Conservation (phyloP, 306 rosid genomes). For the Luffa acutangula region DNA sequence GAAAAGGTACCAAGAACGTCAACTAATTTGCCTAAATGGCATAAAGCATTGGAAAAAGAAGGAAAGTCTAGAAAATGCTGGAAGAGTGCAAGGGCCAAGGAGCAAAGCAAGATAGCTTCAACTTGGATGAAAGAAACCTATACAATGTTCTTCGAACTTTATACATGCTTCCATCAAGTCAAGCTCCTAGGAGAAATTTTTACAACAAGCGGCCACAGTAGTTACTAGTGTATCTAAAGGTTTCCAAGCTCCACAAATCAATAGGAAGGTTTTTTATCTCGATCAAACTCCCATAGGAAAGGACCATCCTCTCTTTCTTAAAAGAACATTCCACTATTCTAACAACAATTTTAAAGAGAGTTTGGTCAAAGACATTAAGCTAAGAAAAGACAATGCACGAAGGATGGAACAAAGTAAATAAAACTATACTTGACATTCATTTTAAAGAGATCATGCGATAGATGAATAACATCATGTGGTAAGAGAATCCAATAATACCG, state of each 20-base stretch:
- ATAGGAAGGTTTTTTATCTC: background rate
- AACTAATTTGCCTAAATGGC: background rate
- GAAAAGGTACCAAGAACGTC: background rate
- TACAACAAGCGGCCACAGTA: background rate
- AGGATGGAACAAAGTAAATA: background rate
- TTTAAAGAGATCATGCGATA: background rate
- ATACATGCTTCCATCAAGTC: background rate
- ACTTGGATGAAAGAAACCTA: background rate
- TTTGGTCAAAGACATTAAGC: background rate
- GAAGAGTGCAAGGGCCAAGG: background rate
- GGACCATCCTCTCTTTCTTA: background rate
- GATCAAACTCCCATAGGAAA: background rate
- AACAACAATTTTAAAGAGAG: background rate
- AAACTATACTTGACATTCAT: background rate
- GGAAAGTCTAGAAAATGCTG: background rate
- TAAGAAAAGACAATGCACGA: background rate
- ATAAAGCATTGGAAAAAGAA: background rate
- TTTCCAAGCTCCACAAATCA: background rate
- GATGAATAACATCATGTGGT: background rate
- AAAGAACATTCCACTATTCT: background rate
- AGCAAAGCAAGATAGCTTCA: background rate
- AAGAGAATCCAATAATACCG: slow-evolving; percentile 32
- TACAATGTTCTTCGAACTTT: background rate
- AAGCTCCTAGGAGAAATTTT: background rate
- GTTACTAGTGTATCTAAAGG: background rate